Evolutionary conservation across 2,329 filamentous ascomycete genomes (phyloP).

Genomic region (Sporothrix dimorphospora): DNA sequence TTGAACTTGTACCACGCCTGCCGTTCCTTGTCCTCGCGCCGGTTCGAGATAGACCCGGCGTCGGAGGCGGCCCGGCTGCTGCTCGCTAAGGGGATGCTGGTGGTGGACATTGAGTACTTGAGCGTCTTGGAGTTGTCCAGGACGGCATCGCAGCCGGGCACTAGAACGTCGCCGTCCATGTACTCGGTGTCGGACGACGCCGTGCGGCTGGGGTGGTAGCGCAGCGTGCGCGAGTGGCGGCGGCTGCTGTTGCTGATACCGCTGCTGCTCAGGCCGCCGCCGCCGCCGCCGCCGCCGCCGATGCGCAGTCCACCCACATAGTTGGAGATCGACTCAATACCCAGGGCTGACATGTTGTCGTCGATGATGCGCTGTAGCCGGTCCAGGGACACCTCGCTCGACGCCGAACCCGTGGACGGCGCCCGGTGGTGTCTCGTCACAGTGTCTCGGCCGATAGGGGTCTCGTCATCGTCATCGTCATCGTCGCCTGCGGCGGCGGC

Average conservation of each 20-base stretch:
- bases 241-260: conserved; percentile 38
- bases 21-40: conserved; percentile 65
- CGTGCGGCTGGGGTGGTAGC: conserved; percentile 48
- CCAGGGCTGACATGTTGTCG: conserved; percentile 61
- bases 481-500: neutral
- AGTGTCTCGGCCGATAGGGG: conserved; percentile 34
- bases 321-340: conserved; percentile 43
- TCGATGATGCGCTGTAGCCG: conserved; percentile 79
- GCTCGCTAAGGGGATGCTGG: conserved; percentile 33
- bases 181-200: conserved; percentile 86
- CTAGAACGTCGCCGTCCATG: conserved; percentile 76
- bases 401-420: conserved; percentile 66
- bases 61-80: conserved; percentile 47
- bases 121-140: conserved; percentile 91
- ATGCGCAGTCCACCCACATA: neutral
- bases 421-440: conserved; percentile 43
- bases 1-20: conserved; percentile 88
- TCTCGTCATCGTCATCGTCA: neutral
- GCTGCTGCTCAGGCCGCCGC: neutral
- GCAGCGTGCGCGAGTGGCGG: conserved; percentile 38
- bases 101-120: conserved; percentile 63
- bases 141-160: conserved; percentile 80
- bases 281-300: neutral
- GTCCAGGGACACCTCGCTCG: conserved; percentile 74
- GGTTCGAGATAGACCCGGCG: conserved; percentile 46